Base-by-base conservation (phyloP, 495 filamentous ascomycete genomes). In the Talaromyces proteolyticus region DNA sequence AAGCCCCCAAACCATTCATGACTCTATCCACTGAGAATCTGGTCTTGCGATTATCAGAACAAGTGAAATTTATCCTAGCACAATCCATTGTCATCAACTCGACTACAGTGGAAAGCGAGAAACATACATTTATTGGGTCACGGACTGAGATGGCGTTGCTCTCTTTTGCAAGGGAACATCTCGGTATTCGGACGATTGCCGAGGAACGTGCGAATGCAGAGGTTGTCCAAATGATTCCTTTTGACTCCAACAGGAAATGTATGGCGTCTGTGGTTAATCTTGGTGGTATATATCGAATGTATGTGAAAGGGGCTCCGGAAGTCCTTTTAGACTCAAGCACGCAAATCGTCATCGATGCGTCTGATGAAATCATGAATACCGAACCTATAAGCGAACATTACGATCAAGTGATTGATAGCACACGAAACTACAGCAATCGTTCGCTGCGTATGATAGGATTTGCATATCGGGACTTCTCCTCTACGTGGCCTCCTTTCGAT, bases 381-480 rank as follows among this genome's bases (percentile, higher is more conserved):
- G 57, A 72, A 14, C 59, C 87, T 44, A 77, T 74, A 4, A 40
- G 61, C 1, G 76, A 77, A 8, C 74, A 80, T 44, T 63, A 63
- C 23, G 65, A 80, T 37, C 76, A 69, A 4, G 63, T 91, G 29
- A 69, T 69, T 22, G 60, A 68, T 19, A 69, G 86, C 24, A 91
- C 92, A 50, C 75, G 82, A 40, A 68, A 65, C 7, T 94, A 91
- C 57, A 89, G 88, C 14, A 72, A 72, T 17, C 76, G 79, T 16
- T 91, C 89, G 14, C 73, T 94, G 8, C 77, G 89, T 24, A 94
- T 89, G 2, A 91, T 94, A 59, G 85, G 79, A 17, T 68, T 91
- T 50, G 65, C 85, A 21, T 94, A 88, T 57, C 81, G 80, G 16
- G 89, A 94, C 54, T 91, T 91, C 57, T 75, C 86, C 19, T 73